phyloP scores from a whole-genome alignment of 2,329 filamentous ascomycete genomes.

The Cladophialophora psammophila region DNA sequence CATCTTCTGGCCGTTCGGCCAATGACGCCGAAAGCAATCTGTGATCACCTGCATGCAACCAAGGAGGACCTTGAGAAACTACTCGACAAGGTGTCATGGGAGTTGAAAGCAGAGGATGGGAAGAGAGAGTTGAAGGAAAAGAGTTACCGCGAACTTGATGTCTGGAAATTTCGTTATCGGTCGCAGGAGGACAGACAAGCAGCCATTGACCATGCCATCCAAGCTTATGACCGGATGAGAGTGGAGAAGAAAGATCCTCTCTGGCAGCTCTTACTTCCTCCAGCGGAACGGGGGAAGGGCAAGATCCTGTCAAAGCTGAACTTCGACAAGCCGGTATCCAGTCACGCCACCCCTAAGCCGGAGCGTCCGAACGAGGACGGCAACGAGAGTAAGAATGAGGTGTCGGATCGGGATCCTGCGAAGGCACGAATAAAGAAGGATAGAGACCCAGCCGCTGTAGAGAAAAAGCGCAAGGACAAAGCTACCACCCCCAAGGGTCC shows the following conservation, averaged over 20 bases:
- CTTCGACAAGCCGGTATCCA: constrained; percentile 46
- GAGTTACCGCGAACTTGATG: constrained; percentile 67
- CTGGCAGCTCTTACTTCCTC: constrained; percentile 68
- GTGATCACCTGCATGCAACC: constrained; percentile 56
- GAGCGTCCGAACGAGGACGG: constrained; percentile 31
- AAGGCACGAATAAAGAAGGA: constrained; percentile 30
- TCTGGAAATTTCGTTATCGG: constrained; percentile 67
- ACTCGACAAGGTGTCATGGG: constrained; percentile 61
- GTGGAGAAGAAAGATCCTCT: constrained; percentile 66
- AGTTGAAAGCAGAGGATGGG: constrained; percentile 52
- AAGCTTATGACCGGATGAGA: constrained; percentile 68
- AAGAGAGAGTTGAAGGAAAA: constrained; percentile 65
- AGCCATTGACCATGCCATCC: constrained; percentile 68
- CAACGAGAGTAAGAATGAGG: constrained; percentile 34
- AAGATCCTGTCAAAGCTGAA: constrained; percentile 67
- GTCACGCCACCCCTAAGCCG: constrained; percentile 31
- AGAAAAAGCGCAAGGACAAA: constrained; percentile 52
- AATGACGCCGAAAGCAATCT: constrained; percentile 56
- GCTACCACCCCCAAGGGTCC: constrained; percentile 1
- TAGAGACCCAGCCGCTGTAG: constrained; percentile 17
- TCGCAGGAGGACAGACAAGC: constrained; percentile 62
- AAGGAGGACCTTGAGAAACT: constrained; percentile 57
- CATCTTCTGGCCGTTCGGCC: constrained; percentile 63
- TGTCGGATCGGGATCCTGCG: constrained; percentile 31
- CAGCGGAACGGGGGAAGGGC: constrained; percentile 67